Base-by-base conservation (phyloP, 148 eudicot genomes). In the Rhododendron mucronatum region DNA sequence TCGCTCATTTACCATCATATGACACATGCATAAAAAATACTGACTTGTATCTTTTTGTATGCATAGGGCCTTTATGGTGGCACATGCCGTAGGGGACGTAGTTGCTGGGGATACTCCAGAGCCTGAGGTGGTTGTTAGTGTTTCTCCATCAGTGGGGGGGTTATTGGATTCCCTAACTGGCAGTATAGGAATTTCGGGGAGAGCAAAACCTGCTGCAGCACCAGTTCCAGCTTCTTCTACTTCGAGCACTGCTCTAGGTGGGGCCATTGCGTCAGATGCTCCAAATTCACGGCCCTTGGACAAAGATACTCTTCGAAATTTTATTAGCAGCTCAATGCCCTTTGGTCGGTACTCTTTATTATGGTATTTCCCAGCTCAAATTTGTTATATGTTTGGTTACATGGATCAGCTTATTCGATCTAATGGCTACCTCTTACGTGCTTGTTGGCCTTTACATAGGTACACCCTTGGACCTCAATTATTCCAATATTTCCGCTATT, bases 91-190 rank as follows among this genome's bases (percentile, higher is more conserved):
- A 83, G 96, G 99, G 61, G 98, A 97, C 74, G 90, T 97, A 84
- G 89, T 95, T 51, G 88, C 88, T 5, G 98, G 98, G 30, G 99
- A 95, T 76, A 55, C 88, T 84, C 88, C 83, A 61, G 99, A 97
- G 88, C 95, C 98, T 84, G 99, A 97, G 87, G 91, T 95, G 86
- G 90, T 94, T 85, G 92, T 92, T 78, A 91, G 71, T 88, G 91
- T 92, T 71, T 82, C 95, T 89, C 95, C 98, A 57, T 92, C 99
- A 13, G 99, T 97, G 12, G 99, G 99, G 82, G 98, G 99, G 57
- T 87, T 97, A 88, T 90, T 97, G 86, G 99, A 97, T 93, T 94
- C 99, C 18, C 90, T 97, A 84, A 94, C 99, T 65, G 99, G 99
- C 59, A 95, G 98, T 88, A 95, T 97, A 50, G 99, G 99, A 55